Base-by-base conservation (phyloP, 2,329 filamentous ascomycete genomes). In the Ilyonectria mors-panacis region DNA sequence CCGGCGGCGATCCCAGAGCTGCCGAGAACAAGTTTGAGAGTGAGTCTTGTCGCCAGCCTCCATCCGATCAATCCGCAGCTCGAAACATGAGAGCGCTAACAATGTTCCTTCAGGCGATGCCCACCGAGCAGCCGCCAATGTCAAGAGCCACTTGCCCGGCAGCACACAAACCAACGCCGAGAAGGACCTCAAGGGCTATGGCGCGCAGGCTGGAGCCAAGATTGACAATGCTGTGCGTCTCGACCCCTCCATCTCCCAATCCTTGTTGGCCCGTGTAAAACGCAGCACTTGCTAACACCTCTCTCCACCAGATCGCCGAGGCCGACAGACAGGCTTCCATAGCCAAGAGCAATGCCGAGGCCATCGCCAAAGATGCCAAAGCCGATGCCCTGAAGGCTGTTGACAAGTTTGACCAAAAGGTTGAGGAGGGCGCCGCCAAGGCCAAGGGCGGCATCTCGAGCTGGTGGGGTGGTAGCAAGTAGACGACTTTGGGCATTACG, bases 21-120 rank as follows among this genome's bases (percentile, higher is more conserved):
- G 95, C 95, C n/a, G 90, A 94, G 87, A 93, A 95, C 86, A 87
- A 96, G 81, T 88, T 93, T 73, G 93, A 97, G 85, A 89, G 95
- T 97, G 84, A 51, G 90, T 61, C 9, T 17, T n/a, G 17, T 45
- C 26, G 7, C n/a, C 51, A 47, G 19, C 55, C 12, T 12, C 44
- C 37, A 15, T 35, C 15, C 7, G n/a, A n/a, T 35, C 28, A 15
- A 12, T 12, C 13, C 50, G 58, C 19, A 5, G 30, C 15, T 30
- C n/a, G 12, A 30, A n/a, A 37, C 21, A 9, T 5, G n/a, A 17
- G 13, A 47, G 21, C 12, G 23, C 69, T 75, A 45, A 78, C 72
- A 57, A 50, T 30, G 3, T 26, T 17, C 47, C 44, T 48, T 55
- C 73, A 98, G 95, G 91, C 80, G 95, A 98, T 81, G 88, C 92